Conservation (phyloP, 2,329 filamentous ascomycete species). For the Calonectria montana region DNA sequence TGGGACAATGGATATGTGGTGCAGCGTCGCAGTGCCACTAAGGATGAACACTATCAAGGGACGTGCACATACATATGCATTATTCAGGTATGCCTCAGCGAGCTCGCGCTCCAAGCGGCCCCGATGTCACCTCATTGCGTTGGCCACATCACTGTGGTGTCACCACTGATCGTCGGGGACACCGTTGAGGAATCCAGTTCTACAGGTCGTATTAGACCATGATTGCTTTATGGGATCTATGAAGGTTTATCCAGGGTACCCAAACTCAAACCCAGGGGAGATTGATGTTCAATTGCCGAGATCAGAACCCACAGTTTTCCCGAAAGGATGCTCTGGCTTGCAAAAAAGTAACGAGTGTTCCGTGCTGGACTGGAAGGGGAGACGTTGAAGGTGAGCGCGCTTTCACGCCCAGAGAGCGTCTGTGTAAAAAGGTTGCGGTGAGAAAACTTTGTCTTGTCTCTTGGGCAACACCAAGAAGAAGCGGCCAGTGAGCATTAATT, state of each 20-base stretch:
- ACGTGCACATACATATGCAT: slow-evolving; percentile 33
- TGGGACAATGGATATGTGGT: background rate
- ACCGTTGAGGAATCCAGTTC: slow-evolving; percentile 23
- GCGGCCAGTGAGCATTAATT: background rate
- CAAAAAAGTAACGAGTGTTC: background rate
- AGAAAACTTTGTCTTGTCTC: background rate
- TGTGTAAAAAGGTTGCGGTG: background rate
- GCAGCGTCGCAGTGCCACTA: slow-evolving; percentile 4
- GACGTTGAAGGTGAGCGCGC: background rate
- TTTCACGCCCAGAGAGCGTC: background rate
- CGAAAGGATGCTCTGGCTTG: background rate
- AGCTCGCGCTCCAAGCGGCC: slow-evolving; percentile 15
- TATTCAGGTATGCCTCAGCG: slow-evolving; percentile 29
- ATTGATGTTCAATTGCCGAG: slow-evolving; percentile 26
- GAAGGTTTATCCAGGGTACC: slow-evolving; percentile 28
- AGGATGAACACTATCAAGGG: slow-evolving; percentile 12
- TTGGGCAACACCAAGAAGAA: background rate
- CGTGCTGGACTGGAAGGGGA: background rate
- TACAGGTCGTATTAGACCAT: slow-evolving; percentile 6
- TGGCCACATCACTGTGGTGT: slow-evolving; percentile 18
- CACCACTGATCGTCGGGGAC: slow-evolving; percentile 23
- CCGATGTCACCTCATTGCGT: slow-evolving; percentile 30
- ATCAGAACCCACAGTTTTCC: slow-evolving; percentile 15
- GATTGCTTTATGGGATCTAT: background rate
- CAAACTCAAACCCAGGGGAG: slow-evolving; percentile 15